Conservation (phyloP, 129 eudicot species). For the Pittosporum tobira region DNA sequence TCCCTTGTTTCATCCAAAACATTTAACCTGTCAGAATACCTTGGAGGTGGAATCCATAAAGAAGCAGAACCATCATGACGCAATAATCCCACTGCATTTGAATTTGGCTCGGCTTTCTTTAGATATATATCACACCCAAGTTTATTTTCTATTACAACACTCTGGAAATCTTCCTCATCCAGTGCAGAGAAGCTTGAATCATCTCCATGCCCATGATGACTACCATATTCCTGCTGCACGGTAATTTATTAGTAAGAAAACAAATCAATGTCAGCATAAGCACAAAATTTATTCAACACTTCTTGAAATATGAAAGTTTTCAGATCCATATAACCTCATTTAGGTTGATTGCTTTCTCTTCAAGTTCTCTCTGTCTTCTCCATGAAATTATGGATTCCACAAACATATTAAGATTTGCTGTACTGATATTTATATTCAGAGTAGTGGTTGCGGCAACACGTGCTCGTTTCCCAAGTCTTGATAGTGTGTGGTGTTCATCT, state of each 20-base stretch:
- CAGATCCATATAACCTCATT: slow-evolving; percentile 44
- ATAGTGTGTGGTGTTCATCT: slow-evolving; percentile 32
- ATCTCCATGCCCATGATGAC: slow-evolving; percentile 29
- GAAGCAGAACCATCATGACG: slow-evolving; percentile 34
- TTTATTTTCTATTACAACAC: slow-evolving; percentile 64
- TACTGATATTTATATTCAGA: slow-evolving; percentile 72
- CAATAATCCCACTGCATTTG: slow-evolving; percentile 39
- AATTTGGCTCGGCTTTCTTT: slow-evolving; percentile 46
- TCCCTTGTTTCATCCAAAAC: slow-evolving; percentile 63
- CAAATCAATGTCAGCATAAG: slow-evolving; percentile 6
- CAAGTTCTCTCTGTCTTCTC: slow-evolving; percentile 80
- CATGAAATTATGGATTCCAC: slow-evolving; percentile 70
- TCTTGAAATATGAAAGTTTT: slow-evolving; percentile 1
- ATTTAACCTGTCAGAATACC: slow-evolving; percentile 74
- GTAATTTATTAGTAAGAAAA: slow-evolving; percentile 7
- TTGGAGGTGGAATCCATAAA: slow-evolving; percentile 88
- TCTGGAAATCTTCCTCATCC: slow-evolving; percentile 89
- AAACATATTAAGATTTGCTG: slow-evolving; percentile 76
- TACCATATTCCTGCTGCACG: slow-evolving; percentile 50
- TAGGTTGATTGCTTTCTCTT: slow-evolving; percentile 70
- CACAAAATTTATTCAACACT: background rate
- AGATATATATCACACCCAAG: slow-evolving; percentile 91
- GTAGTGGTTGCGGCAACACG: slow-evolving; percentile 89
- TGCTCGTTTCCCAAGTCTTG: slow-evolving; percentile 54
- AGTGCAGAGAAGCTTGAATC: slow-evolving; percentile 54